Percentiles rank a stretch among this genome's conserved stretches.
Evolutionary conservation across 208 protist genomes (phyloP).

Genomic region (Trypanosoma mega): DNA sequence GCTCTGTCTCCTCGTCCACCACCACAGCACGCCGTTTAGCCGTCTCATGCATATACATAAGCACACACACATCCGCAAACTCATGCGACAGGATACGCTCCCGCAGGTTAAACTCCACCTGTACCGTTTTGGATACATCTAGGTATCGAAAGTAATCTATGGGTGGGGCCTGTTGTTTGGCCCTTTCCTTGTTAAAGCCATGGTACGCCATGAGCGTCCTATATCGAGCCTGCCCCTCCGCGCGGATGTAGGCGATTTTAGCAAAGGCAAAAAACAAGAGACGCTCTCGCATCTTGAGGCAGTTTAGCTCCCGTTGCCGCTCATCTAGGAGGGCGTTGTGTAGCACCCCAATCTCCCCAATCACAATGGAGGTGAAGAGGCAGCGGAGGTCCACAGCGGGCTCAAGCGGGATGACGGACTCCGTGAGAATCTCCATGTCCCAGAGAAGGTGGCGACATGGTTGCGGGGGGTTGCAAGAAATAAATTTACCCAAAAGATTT

Average conservation of each 20-base stretch:
- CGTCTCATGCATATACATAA: constrained; percentile 13
- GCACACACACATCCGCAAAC: background rate
- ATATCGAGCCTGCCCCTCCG: constrained; percentile 44
- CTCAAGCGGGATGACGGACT: constrained; percentile 43
- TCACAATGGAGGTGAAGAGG: constrained; percentile 46
- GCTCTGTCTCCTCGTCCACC: background rate
- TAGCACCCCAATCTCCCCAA: constrained; percentile 26
- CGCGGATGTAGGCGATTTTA: constrained; percentile 28
- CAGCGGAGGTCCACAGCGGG: constrained; percentile 35
- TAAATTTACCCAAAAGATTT: constrained; percentile 37
- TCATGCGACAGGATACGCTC: background rate
- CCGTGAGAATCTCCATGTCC: constrained; percentile 52
- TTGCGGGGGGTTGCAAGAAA: constrained; percentile 46
- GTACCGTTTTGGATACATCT: background rate
- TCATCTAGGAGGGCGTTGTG: constrained; percentile 32
- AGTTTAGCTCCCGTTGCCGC: constrained; percentile 21
- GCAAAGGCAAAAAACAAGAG: constrained; percentile 31
- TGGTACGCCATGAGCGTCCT: constrained; percentile 26
- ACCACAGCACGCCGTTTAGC: background rate
- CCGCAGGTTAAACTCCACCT: constrained; percentile 6
- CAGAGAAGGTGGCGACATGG: constrained; percentile 42
- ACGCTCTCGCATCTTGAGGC: constrained; percentile 22
- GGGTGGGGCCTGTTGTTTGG: background rate
- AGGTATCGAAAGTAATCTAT: constrained; percentile 22
- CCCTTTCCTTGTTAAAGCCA: constrained; percentile 5